Evolutionary conservation across 805 yeast species (phyloP).

Genomic region (Candida sonorensis): DNA sequence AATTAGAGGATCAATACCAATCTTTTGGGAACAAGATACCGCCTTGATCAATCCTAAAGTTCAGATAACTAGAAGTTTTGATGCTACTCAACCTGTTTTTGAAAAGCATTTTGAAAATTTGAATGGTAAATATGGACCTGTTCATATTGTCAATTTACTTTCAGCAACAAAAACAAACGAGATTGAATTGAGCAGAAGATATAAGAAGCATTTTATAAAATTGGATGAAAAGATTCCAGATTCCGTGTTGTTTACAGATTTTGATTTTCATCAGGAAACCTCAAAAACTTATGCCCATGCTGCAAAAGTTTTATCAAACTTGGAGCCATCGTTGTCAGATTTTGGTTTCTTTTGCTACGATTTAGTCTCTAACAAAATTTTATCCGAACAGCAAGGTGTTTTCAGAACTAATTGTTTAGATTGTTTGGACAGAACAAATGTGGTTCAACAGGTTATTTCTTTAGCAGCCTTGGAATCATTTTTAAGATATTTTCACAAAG

Average conservation of each 20-base stretch:
- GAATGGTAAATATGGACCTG: constrained; percentile 72
- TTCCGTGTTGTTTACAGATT: constrained; percentile 59
- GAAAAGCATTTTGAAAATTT: constrained; percentile 71
- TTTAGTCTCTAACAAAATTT: constrained; percentile 40
- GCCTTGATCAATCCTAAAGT: constrained; percentile 88
- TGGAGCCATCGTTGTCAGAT: constrained; percentile 61
- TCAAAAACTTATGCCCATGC: constrained; percentile 87
- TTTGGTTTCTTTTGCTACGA: constrained; percentile 84
- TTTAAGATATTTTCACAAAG: constrained; percentile 30
- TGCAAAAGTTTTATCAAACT: constrained; percentile 51
- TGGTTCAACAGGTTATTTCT: constrained; percentile 80
- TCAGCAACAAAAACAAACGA: constrained; percentile 72
- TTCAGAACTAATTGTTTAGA: constrained; percentile 93
- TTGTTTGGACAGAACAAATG: constrained; percentile 90
- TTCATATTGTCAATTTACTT: constrained; percentile 82
- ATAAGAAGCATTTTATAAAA: constrained; percentile 48
- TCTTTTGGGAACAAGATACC: constrained; percentile 97
- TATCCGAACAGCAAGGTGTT: constrained; percentile 81
- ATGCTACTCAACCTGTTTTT: constrained; percentile 89
- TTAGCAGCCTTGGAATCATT: constrained; percentile 58
- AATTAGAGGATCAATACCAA: constrained; percentile 93
- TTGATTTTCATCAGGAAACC: constrained; percentile 93
- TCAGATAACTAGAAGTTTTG: constrained; percentile 78
- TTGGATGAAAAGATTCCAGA: constrained; percentile 31
- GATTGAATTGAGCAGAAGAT: constrained; percentile 60